These are phyloP conservation scores for Rhododendron vialii DNA, from an alignment of 148 eudicot species.

Conservation along the genomic window DNA sequence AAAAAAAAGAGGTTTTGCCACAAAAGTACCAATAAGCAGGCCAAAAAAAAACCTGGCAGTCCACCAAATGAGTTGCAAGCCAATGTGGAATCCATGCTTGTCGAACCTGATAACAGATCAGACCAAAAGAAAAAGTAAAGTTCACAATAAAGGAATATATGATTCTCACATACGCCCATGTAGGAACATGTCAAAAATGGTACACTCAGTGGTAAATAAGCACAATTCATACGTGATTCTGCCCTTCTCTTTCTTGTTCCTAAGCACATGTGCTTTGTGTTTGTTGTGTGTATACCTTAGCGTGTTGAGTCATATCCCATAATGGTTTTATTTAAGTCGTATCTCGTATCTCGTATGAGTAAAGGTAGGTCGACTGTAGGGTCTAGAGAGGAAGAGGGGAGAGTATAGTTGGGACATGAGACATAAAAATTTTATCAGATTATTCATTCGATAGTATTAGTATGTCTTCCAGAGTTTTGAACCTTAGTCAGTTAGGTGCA, in stretches of 20 bases:
- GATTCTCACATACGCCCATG: neutral
- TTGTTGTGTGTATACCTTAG: neutral
- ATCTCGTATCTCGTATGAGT: too few relatives aligned
- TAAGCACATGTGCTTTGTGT: neutral
- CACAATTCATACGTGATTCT: neutral
- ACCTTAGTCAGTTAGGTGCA: neutral
- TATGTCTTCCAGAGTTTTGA: neutral
- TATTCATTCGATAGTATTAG: neutral
- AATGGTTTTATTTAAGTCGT: neutral
- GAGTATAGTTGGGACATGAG: neutral
- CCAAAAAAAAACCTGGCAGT: conserved; percentile 40
- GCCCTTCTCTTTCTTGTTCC: neutral
- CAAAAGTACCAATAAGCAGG: neutral
- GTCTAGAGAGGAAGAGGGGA: neutral
- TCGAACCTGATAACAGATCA: conserved; percentile 40
- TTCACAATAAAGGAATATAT: neutral
- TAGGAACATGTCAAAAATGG: neutral
- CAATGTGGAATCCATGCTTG: conserved; percentile 67
- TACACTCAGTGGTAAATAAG: neutral
- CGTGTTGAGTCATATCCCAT: too few relatives aligned
- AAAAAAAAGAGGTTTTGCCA: neutral
- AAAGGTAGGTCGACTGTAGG: neutral
- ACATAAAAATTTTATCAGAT: neutral
- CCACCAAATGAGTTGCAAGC: conserved; percentile 41
- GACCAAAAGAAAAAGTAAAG: neutral